Evolutionary conservation across 495 filamentous ascomycete species (phyloP).

Genomic region (Elaphomyces granulatus): DNA sequence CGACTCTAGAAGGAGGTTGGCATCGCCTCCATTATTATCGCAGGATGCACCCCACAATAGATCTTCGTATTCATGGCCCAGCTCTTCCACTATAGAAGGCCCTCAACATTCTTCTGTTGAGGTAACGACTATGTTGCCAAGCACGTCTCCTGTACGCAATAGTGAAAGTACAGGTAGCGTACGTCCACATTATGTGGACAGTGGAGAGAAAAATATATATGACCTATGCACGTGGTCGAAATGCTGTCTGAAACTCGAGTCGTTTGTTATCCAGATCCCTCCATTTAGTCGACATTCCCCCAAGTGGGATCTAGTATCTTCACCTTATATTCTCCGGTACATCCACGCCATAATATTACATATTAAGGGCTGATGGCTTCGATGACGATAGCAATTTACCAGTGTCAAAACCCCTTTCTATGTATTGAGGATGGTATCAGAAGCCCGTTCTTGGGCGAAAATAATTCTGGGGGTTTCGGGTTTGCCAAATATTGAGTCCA

Average conservation of each 20-base stretch:
- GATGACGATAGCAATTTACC: constrained; percentile 11
- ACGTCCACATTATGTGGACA: too few relatives aligned
- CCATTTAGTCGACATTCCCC: constrained; percentile 3
- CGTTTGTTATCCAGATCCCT: constrained; percentile 6
- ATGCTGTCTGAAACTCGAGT: constrained; percentile 6
- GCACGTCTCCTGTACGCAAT: too few relatives aligned
- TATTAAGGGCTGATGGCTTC: constrained; percentile 4
- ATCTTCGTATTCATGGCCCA: too few relatives aligned
- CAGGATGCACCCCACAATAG: too few relatives aligned
- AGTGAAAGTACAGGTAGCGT: too few relatives aligned
- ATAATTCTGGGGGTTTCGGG: constrained; percentile 7
- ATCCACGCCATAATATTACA: constrained; percentile 8
- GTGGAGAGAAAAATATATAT: too few relatives aligned
- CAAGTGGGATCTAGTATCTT: constrained; percentile 5
- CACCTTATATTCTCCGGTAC: constrained; percentile 7
- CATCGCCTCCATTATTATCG: too few relatives aligned
- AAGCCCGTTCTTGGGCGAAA: constrained; percentile 9
- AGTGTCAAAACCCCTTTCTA: constrained; percentile 7
- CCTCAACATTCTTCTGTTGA: too few relatives aligned
- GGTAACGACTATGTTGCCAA: too few relatives aligned
- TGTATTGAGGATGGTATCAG: not conserved
- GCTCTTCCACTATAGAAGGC: too few relatives aligned
- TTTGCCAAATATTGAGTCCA: constrained; percentile 11
- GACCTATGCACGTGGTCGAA: constrained; percentile 13
- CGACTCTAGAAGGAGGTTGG: too few relatives aligned